Evolutionary conservation across 1,139 yeast species (phyloP), one percentile per base, ranked within the genome.

Genomic region (Yueomyces sp.): DNA sequence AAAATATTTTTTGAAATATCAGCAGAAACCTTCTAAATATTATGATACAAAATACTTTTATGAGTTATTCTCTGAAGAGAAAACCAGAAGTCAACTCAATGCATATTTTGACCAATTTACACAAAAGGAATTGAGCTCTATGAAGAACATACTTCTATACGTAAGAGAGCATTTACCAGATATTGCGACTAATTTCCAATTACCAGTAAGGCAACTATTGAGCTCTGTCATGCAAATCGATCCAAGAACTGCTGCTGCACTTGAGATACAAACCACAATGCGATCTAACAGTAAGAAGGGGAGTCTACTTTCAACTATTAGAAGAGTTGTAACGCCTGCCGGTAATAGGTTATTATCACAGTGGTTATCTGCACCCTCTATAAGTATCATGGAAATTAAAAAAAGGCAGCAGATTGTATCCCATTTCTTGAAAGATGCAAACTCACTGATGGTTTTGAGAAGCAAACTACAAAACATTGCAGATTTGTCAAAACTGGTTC

Each of bases 331-430:
- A 1, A 86, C 98, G 0, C 72, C 80, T 1, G 77, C 94, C 0
- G 98, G 98, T 0, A 67, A 95, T 0, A 67, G 98, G 40, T 56
- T 83, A 27, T 64, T 91, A 25, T 73, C 80, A 3, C 79, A 80
- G 43, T 87, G 97, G 96, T 63, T 91, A 3, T 71, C 84, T 26
- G 78, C 89, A 0, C 99, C 99, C 0, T 70, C 84, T 0, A 68
- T 82, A 4, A 74, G 81, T 51, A 52, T 74, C 0, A 53, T 56
- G 0, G 81, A 75, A 47, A 76, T 91, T 27, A 59, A 61, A 27
- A 54, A 59, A 25, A 69, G 99, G 32, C 95, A 85, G 47, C 66
- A 67, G 7, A 66, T 78, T 39, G 93, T 89, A 0, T 59, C 65
- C 8, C 58, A 72, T 11, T 78, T 87, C 50, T 49, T 68, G 9